These are phyloP conservation scores for Silene conica DNA, from an alignment of 148 eudicot genomes.

Conservation along the genomic window DNA sequence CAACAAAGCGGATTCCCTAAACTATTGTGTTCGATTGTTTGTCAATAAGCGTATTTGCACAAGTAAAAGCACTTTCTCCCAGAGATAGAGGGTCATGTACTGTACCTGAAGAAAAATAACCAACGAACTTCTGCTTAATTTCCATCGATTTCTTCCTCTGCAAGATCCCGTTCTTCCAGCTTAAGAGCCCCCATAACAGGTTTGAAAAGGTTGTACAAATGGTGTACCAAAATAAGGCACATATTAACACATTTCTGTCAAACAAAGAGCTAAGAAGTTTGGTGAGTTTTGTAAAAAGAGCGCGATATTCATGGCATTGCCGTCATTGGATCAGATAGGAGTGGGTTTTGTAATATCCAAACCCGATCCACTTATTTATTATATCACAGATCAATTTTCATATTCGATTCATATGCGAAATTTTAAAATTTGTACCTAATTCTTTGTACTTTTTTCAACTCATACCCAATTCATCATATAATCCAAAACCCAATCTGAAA, in stretches of 20 bases:
- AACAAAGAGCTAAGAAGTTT: neutral
- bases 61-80: neutral
- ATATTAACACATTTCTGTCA: neutral
- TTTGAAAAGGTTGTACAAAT: slow-evolving; percentile 70
- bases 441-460: too few species aligned
- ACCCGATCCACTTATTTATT: too few species aligned
- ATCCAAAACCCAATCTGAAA: too few species aligned
- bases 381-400: too few species aligned
- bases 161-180: slow-evolving; percentile 59
- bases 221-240: slow-evolving; percentile 42
- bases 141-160: slow-evolving; percentile 57
- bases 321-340: too few species aligned
- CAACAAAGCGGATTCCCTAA: too few species aligned
- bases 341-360: too few species aligned
- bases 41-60: too few species aligned
- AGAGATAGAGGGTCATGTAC: neutral
- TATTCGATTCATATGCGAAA: too few species aligned
- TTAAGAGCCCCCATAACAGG: slow-evolving; percentile 69
- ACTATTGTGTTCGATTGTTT: too few species aligned
- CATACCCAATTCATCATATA: too few species aligned
- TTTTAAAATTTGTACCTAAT: too few species aligned
- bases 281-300: neutral
- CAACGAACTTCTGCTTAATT: slow-evolving; percentile 72
- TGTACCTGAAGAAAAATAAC: slow-evolving; percentile 68
- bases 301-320: slow-evolving; percentile 25